These are phyloP conservation scores for Wickerhamiella azyma DNA, from an alignment of 805 yeast genomes.

Conservation along the genomic window DNA sequence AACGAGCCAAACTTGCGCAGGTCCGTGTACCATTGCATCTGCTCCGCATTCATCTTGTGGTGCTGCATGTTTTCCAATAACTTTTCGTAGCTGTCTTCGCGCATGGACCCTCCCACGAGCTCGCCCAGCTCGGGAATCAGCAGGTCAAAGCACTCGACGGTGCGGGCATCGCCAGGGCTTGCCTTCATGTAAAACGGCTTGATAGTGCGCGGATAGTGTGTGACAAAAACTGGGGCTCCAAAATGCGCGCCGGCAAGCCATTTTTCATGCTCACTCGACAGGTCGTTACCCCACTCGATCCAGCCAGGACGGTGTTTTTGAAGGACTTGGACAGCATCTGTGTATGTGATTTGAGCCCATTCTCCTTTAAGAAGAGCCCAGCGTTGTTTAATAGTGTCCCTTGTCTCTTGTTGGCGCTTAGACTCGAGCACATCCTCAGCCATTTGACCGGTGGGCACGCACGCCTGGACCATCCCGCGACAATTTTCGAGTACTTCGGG, in stretches of 20 bases:
- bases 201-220: slow-evolving; percentile 64
- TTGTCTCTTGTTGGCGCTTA: slow-evolving; percentile 26
- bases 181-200: slow-evolving; percentile 90
- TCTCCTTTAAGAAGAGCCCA: slow-evolving; percentile 44
- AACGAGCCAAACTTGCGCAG: slow-evolving; percentile 64
- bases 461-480: slow-evolving; percentile 53
- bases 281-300: slow-evolving; percentile 56
- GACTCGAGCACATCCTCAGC: slow-evolving; percentile 20
- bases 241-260: slow-evolving; percentile 58
- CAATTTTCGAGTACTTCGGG: slow-evolving; percentile 48
- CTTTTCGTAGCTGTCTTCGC: slow-evolving; percentile 51
- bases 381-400: slow-evolving; percentile 31
- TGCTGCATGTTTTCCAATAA: slow-evolving; percentile 38
- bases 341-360: slow-evolving; percentile 66
- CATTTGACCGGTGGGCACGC: slow-evolving; percentile 24
- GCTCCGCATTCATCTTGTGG: slow-evolving; percentile 41
- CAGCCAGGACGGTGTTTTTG: slow-evolving; percentile 24
- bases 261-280: slow-evolving; percentile 81
- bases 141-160: slow-evolving; percentile 71
- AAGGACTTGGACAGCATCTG: slow-evolving; percentile 54
- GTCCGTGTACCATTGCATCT: slow-evolving; percentile 68
- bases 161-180: slow-evolving; percentile 24
- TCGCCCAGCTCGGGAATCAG: slow-evolving; percentile 89
- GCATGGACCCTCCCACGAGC: slow-evolving; percentile 82
- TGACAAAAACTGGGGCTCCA: slow-evolving; percentile 69